A percentile compares a stretch with the other conserved stretches of the same genome.
These are phyloP conservation scores for Alectoria sarmentosa DNA, from an alignment of 495 filamentous ascomycete genomes.

Conservation along the genomic window DNA sequence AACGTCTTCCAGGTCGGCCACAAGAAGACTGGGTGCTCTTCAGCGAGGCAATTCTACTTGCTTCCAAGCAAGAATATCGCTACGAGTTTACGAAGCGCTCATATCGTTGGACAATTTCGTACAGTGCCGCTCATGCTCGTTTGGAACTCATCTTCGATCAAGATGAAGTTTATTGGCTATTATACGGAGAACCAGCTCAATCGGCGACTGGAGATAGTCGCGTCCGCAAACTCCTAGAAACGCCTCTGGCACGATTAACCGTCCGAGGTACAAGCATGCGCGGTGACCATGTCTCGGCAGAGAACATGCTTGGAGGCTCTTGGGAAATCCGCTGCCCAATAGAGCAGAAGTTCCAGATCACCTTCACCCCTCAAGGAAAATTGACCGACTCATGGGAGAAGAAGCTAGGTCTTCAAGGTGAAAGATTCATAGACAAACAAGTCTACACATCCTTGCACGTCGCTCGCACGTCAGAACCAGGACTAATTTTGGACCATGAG, in stretches of 20 bases:
- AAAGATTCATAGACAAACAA: slow-evolving; percentile 21
- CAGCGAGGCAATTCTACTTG: slow-evolving; percentile 30
- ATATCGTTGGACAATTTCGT: slow-evolving; percentile 46
- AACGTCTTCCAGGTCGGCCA: not conserved
- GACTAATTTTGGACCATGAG: slow-evolving; percentile 31
- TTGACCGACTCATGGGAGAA: slow-evolving; percentile 29
- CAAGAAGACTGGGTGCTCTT: slow-evolving; percentile 37
- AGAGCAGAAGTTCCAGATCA: slow-evolving; percentile 23
- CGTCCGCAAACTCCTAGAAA: slow-evolving; percentile 41
- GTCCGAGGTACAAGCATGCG: slow-evolving; percentile 22
- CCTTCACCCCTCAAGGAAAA: slow-evolving; percentile 29
- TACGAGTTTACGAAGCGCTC: slow-evolving; percentile 43
- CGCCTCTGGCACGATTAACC: slow-evolving; percentile 50
- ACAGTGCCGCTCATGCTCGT: slow-evolving; percentile 40
- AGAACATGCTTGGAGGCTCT: slow-evolving; percentile 34
- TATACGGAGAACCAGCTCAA: slow-evolving; percentile 43
- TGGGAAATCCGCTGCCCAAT: slow-evolving; percentile 48
- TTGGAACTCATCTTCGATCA: slow-evolving; percentile 45
- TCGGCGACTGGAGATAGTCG: slow-evolving; percentile 34
- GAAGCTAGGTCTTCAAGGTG: slow-evolving; percentile 37
- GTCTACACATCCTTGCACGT: slow-evolving; percentile 39
- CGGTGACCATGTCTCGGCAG: not conserved
- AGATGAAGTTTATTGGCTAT: slow-evolving; percentile 42
- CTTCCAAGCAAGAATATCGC: slow-evolving; percentile 37
- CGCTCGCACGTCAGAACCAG: slow-evolving; percentile 28